Evolutionary conservation across 441 rosid genomes (phyloP), one percentile per base, ranked within the genome.

Genomic region (Gossypium davidsonii): DNA sequence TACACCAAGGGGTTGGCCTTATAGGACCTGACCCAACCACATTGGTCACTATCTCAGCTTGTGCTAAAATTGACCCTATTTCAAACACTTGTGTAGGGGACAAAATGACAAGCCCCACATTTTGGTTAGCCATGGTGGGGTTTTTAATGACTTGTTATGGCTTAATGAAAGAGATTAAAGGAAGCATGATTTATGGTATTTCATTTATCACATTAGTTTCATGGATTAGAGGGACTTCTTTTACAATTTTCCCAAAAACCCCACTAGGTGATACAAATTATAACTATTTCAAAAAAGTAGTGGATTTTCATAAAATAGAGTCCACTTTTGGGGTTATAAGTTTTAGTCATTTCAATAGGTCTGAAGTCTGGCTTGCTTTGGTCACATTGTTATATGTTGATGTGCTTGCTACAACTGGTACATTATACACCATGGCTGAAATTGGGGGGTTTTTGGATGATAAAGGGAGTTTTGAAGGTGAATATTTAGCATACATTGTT

Each of bases 131-230:
- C 0, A 39, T 84, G 1, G 78, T 73, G 0, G 97, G 97, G 56
- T 87, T 94, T 68, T 58, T 91, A 1, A 86, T 92, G 39, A 87
- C 91, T 11, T 82, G 90, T 56, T 91, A 72, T 18, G 97, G 97
- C 74, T 69, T 88, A 31, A 85, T 82, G 89, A 92, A 87, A 75
- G 84, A 82, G 6, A 59, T 89, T 6, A 92, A 87, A 71, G 97
- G 98, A 0, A 87, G 98, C 77, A 92, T 94, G 94, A 87, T 89
- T 18, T 89, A 84, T 62, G 97, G 98, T 0, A 86, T 91, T 28
- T 58, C 90, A 1, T 85, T 88, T 39, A 88, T 91, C 3, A 92
- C 98, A 1, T 66, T 83, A 5, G 37, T 91, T 58, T 92, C 98
- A 23, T 94, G 98, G 98, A 74, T 89, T 74, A 82, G 96, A 69